Evolutionary conservation across 805 yeast species (phyloP).

Genomic region (Myxozyma lipomycoides): DNA sequence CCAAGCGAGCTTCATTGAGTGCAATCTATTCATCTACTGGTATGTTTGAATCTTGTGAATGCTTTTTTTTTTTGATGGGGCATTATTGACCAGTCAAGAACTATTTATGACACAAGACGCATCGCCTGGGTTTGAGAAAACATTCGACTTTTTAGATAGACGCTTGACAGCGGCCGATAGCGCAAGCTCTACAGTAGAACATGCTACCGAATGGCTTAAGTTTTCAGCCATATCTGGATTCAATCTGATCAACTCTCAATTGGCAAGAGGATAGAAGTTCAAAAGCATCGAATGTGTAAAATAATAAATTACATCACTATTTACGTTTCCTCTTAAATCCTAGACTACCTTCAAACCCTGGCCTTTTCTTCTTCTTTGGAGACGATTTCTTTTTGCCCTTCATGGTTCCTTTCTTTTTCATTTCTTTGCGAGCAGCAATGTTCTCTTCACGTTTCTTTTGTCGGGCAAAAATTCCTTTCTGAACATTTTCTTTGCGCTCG

Average conservation of each 20-base stretch:
- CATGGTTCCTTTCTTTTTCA: conserved; percentile 75
- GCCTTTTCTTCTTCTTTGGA: conserved; percentile 43
- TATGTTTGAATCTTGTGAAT: too few relatives aligned
- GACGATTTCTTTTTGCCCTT: conserved; percentile 38
- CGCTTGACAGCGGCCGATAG: conserved; percentile 52
- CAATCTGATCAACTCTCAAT: conserved; percentile 68
- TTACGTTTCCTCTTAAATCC: conserved; percentile 35
- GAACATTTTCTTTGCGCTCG: conserved; percentile 78
- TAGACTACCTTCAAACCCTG: conserved; percentile 85
- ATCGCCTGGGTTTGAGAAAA: conserved; percentile 51
- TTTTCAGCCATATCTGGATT: conserved; percentile 61
- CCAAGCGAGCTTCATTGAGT: conserved; percentile 71
- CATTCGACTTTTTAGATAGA: conserved; percentile 60
- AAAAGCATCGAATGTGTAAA: conserved; percentile 3
- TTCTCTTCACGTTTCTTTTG: conserved; percentile 90
- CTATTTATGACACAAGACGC: conserved; percentile 74
- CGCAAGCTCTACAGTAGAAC: conserved; percentile 58
- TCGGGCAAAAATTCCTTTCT: conserved; percentile 66
- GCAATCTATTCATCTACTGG: conserved; percentile 58
- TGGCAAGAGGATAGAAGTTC: conserved; percentile 39
- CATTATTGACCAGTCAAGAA: conserved; percentile 41
- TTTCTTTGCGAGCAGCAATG: conserved; percentile 75
- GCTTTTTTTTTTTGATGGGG: background rate
- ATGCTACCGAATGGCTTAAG: conserved; percentile 69
- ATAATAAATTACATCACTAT: background rate